phyloP scores from a whole-genome alignment of 176 grass and related monocot species.

The Stipa capillata region DNA sequence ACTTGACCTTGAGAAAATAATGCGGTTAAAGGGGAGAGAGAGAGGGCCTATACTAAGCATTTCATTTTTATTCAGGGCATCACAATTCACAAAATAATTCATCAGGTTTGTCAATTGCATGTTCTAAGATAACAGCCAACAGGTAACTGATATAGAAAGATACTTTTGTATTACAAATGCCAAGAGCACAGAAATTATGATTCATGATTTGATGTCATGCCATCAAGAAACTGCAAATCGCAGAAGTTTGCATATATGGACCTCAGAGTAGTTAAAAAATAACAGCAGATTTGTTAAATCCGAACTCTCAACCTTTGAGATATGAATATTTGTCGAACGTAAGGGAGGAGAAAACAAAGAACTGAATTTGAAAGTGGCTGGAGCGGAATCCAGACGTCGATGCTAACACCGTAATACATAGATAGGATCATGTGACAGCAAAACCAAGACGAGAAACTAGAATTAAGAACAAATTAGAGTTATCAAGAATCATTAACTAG shows the following conservation, averaged over 20 bases:
- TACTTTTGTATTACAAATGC: too few species aligned
- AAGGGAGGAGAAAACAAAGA: neutral
- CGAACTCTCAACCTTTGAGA: neutral
- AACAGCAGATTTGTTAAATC: neutral
- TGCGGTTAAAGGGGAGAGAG: too few species aligned
- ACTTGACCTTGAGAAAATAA: slow-evolving; percentile 13
- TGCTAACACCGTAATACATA: too few species aligned
- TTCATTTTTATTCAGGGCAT: neutral
- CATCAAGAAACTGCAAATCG: neutral
- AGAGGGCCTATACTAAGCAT: neutral
- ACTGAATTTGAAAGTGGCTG: neutral
- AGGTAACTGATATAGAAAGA: too few species aligned
- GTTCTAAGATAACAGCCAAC: too few species aligned
- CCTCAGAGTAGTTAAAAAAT: neutral
- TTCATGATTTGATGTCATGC: too few species aligned
- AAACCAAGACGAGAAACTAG: neutral
- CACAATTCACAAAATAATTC: too few species aligned
- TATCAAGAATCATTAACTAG: too few species aligned
- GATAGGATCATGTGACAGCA: neutral
- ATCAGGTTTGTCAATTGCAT: too few species aligned
- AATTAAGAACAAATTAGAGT: too few species aligned
- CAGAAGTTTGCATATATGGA: neutral
- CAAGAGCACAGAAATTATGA: too few species aligned
- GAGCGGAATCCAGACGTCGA: neutral
- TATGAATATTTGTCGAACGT: neutral